A percentile compares a stretch with the other conserved stretches of the same genome.
Conservation (phyloP, 257 asterid genomes). For the Plectranthus barbatus region DNA sequence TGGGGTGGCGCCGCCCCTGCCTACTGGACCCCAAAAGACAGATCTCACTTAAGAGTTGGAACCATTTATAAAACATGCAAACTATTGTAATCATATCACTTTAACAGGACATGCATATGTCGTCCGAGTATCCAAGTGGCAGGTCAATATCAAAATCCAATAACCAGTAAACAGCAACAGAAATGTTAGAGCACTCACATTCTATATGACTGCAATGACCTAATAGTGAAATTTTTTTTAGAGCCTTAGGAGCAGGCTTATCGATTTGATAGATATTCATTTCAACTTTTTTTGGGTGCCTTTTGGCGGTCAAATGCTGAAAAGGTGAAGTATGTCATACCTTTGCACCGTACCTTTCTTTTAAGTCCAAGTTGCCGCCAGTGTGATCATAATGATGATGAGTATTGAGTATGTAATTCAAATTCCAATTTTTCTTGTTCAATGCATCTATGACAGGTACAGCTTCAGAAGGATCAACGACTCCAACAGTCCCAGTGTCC, state of each 20-base stretch:
- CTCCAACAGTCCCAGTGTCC: conserved; percentile 97
- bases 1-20: too few species aligned
- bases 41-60: background rate
- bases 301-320: conserved; percentile 1
- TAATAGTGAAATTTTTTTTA: too few species aligned
- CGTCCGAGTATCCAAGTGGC: background rate
- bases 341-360: conserved; percentile 97
- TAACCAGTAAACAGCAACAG: background rate
- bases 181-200: background rate
- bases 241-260: too few species aligned
- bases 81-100: background rate
- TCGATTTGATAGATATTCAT: conserved; percentile 1
- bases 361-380: conserved; percentile 83
- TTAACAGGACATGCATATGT: background rate
- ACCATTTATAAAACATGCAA: background rate
- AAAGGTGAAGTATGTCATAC: conserved; percentile 40
- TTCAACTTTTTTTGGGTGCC: background rate
- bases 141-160: background rate
- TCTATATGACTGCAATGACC: background rate
- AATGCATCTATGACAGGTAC: conserved; percentile 68
- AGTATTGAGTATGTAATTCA: conserved; percentile 84
- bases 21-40: background rate
- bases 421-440: conserved; percentile 65
- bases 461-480: conserved; percentile 96
- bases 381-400: conserved; percentile 98